Base-by-base conservation (phyloP, 495 filamentous ascomycete genomes). In the Cladorrhinum samala region DNA sequence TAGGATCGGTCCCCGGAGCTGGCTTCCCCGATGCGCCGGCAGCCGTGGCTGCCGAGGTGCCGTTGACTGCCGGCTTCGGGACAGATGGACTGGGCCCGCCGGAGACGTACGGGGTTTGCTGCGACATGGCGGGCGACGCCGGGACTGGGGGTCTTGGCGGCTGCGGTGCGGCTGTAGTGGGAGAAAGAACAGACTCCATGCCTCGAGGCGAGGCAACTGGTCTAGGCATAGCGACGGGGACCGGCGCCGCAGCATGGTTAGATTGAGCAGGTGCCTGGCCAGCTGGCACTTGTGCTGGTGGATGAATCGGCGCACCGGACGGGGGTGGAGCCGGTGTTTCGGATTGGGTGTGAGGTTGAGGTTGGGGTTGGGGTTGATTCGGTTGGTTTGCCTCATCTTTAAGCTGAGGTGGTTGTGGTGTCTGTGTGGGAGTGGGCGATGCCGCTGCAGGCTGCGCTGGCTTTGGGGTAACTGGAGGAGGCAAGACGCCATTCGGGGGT, bases 1-100 rank as follows among this genome's bases (percentile, higher is more conserved):
- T 94, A 2, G 94, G 94, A 66, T 99, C 94, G 2, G 87, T 81
- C 38, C 83, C 82, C 6, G 67, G 59, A 20, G 69, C 55, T 23
- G 63, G 44, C 24, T 55, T 56, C n/a, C 50, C 58, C 46, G 69
- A 51, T 9, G 66, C 38, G 1, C 52, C 27, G 6, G 60, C 49
- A 3, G 59, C 57, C 13, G 68, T 67, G 0, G 70, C 61, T 11
- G 56, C 51, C 17, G 67, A 62, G 6, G 67, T 2, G 2, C 55
- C 51, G 40, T 55, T 66, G 9, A 65, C 62, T 13, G 63, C 46
- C 1, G 63, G 54, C 21, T 60, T 21, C 37, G 2, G 3, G 25
- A 17, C 9, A 1, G 55, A 11, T 19, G 52, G 21, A 17, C 11
- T 51, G 49, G 16, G 14, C n/a, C 51, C 1, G 44, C 13, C 4